phyloP scores from a whole-genome alignment of 2,329 filamentous ascomycete genomes.

The Arthroderma uncinatum region DNA sequence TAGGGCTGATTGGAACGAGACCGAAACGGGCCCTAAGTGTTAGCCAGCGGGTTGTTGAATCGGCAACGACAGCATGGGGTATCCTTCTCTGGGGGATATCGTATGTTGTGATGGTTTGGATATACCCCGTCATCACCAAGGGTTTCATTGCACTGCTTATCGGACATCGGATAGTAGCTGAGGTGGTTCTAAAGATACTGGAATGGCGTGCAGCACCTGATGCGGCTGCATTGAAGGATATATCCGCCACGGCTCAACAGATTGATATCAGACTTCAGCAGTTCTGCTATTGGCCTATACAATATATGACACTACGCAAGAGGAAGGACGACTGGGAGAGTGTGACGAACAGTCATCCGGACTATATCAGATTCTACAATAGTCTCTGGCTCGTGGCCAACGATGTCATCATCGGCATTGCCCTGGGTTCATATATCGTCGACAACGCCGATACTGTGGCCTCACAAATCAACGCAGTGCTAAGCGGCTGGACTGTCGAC shows the following conservation, averaged over 20 bases:
- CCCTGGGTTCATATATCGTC: slow-evolving; percentile 89
- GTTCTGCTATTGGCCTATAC: slow-evolving; percentile 98
- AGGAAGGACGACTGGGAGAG: slow-evolving; percentile 90
- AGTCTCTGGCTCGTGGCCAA: slow-evolving; percentile 97
- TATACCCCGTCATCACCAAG: slow-evolving; percentile 64
- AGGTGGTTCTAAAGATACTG: slow-evolving; percentile 64
- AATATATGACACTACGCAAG: slow-evolving; percentile 83
- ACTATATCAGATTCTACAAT: slow-evolving; percentile 99
- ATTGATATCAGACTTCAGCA: slow-evolving; percentile 94
- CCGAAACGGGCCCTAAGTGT: slow-evolving; percentile 80
- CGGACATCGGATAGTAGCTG: slow-evolving; percentile 67
- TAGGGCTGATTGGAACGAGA: slow-evolving; percentile 68
- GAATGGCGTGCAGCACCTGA: slow-evolving; percentile 75
- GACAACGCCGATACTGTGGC: slow-evolving; percentile 85
- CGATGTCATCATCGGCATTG: slow-evolving; percentile 96
- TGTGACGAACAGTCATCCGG: slow-evolving; percentile 85
- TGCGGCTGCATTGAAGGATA: slow-evolving; percentile 79
- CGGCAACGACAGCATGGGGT: slow-evolving; percentile 74
- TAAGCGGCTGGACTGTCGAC: slow-evolving; percentile 75
- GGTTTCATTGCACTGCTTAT: slow-evolving; percentile 69
- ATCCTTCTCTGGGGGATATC: slow-evolving; percentile 58
- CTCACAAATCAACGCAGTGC: slow-evolving; percentile 60
- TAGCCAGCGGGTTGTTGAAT: slow-evolving; percentile 86
- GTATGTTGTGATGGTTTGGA: slow-evolving; percentile 59
- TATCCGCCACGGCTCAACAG: slow-evolving; percentile 93